Percentiles rank a stretch among this genome's conserved stretches.
Evolutionary conservation across 352 stramenopile genomes (phyloP).

Genomic region (Globisporangium polare): DNA sequence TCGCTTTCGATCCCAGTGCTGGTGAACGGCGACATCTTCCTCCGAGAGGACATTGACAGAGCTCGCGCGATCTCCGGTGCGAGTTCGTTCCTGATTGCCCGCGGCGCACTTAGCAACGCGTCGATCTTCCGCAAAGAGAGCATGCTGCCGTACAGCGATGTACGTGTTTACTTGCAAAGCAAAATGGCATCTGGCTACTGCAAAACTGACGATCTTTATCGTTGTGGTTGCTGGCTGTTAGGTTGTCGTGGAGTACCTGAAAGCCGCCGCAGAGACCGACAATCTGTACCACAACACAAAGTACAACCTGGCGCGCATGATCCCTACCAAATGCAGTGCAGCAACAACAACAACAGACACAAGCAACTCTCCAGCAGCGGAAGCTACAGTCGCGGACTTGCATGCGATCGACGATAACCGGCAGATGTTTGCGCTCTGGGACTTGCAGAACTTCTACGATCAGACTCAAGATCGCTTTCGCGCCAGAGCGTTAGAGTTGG

Average conservation of each 20-base stretch:
- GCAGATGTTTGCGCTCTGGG: conserved; percentile 76
- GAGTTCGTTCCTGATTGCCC: conserved; percentile 79
- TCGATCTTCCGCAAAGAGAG: conserved; percentile 72
- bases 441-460: conserved; percentile 50
- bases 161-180: conserved; percentile 11
- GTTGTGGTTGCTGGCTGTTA: conserved; percentile 4
- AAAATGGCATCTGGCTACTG: not conserved
- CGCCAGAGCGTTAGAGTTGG: conserved; percentile 29
- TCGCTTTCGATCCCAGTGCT: conserved; percentile 76
- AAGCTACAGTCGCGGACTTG: conserved; percentile 55
- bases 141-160: conserved; percentile 52
- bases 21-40: conserved; percentile 86
- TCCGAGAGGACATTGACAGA: conserved; percentile 56
- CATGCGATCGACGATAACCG: conserved; percentile 49
- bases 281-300: conserved; percentile 91
- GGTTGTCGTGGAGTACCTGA: conserved; percentile 64
- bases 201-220: not conserved
- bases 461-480: conserved; percentile 53
- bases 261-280: conserved; percentile 69
- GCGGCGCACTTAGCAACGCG: conserved; percentile 77
- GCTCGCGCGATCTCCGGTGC: conserved; percentile 57
- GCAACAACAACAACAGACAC: not conserved
- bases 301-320: conserved; percentile 86
- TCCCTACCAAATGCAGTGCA: conserved; percentile 57
- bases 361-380: not conserved